A percentile compares a stretch with the other conserved stretches of the same genome.
Evolutionary conservation across 163 green algal species (phyloP).

Genomic region (Chloromonas sp.): DNA sequence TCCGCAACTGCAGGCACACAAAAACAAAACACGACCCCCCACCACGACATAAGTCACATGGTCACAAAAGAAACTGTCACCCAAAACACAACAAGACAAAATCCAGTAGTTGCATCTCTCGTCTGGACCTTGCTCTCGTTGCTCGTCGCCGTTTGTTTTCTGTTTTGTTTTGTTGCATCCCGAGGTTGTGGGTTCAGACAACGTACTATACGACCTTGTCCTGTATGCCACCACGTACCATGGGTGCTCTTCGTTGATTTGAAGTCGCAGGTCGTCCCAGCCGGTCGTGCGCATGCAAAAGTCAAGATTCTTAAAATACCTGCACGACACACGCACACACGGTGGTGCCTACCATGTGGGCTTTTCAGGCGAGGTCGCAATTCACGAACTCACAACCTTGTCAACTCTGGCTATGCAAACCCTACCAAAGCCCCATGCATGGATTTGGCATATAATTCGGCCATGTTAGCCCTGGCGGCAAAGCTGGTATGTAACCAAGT

Average conservation of each 20-base stretch:
- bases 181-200: too few species aligned
- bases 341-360: too few species aligned
- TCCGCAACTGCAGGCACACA: constrained; percentile 9
- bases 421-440: too few species aligned
- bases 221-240: not conserved
- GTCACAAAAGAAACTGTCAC: not conserved
- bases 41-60: not conserved
- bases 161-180: too few species aligned
- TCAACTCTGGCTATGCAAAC: too few species aligned
- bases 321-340: not conserved
- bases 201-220: not conserved
- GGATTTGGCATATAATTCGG: too few species aligned
- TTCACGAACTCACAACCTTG: too few species aligned
- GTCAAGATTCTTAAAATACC: constrained; percentile 6
- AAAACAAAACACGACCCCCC: too few species aligned
- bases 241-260: constrained; percentile 22
- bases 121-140: not conserved
- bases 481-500: too few species aligned
- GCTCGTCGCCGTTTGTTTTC: not conserved
- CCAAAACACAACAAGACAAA: not conserved
- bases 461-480: too few species aligned
- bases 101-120: not conserved
- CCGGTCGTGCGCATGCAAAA: constrained; percentile 32
- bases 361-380: too few species aligned
- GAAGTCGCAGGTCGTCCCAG: constrained; percentile 18